A percentile compares a stretch with the other conserved stretches of the same genome.
These are phyloP conservation scores for Nicotiana paniculata DNA, from an alignment of 257 asterid species.

Conservation along the genomic window DNA sequence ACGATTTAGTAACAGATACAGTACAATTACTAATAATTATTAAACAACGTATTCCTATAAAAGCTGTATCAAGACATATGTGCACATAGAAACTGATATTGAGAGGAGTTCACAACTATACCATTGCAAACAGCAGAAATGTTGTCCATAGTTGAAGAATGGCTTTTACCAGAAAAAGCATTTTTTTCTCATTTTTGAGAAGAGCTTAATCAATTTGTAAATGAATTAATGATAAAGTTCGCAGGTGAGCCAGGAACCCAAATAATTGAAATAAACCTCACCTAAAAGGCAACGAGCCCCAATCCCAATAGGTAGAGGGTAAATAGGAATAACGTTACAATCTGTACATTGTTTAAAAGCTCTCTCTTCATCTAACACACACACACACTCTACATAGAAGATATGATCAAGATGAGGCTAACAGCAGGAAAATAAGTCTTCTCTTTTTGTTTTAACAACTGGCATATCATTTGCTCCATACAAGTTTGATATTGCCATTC, in stretches of 20 bases:
- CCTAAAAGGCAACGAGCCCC: background rate
- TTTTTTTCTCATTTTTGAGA: background rate
- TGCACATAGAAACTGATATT: background rate
- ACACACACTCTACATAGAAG: background rate
- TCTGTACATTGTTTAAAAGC: background rate
- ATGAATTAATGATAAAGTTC: background rate
- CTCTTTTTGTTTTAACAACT: background rate
- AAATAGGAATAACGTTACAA: background rate
- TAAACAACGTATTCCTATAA: background rate
- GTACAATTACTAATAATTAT: background rate
- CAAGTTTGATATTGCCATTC: background rate
- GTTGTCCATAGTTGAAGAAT: background rate
- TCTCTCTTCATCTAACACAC: no score
- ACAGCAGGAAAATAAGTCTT: background rate
- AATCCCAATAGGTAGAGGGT: background rate
- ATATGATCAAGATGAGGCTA: background rate
- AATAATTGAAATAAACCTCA: background rate
- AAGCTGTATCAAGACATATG: background rate
- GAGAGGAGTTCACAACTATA: background rate
- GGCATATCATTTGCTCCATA: background rate
- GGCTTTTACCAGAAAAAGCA: background rate
- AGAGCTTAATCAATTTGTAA: background rate
- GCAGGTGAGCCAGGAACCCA: background rate
- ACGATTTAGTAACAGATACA: background rate
- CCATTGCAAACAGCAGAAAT: background rate